Evolutionary conservation across 345 rosid genomes (phyloP), one percentile per base, ranked within the genome.

Genomic region (Hibiscus trionum): DNA sequence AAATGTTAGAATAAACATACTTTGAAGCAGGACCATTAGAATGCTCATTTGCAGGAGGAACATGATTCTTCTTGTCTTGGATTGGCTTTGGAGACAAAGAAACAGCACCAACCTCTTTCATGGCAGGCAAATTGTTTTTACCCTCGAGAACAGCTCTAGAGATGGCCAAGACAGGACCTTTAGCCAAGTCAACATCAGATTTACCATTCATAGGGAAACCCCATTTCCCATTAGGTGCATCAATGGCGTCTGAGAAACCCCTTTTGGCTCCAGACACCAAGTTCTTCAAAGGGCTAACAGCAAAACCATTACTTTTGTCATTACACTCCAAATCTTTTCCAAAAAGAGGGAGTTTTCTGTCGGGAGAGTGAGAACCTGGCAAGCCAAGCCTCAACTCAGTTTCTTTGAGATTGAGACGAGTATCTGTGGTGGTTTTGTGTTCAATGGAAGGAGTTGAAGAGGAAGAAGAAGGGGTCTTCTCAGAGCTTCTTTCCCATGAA

Each of bases 321-420:
- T 68, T 67, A 49, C 71, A 73, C 37, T 81, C 87, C 76, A 84
- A 80, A 58, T 84, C 89, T 81, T 78, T 78, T 7, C 92, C 87
- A 81, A 88, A 86, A 71, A 86, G 80, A 50, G 90, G 80, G 35
- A 80, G 80, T 66, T 85, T 88, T 50, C 86, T 83, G 75, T 76
- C 86, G 1, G 84, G 87, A n/a, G 87, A 82, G 58, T 71, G 73
- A 35, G 87, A 87, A 37, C 94, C 94, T 4, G 94, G 94, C 67
- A 87, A 72, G 63, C 91, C 93, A 71, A 89, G 91, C 79, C 88
- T 81, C 5, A 89, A 80, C 82, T 89, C 91, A 60, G 93, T 88
- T 77, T 81, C 89, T 70, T 80, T 85, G 60, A 86, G 75, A 70
- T 82, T 84, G 8, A 86, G 86, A 61, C 50, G 50, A 59, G 79